Conservation (phyloP, 495 filamentous ascomycete genomes). For the Penicillium crystallinum region DNA sequence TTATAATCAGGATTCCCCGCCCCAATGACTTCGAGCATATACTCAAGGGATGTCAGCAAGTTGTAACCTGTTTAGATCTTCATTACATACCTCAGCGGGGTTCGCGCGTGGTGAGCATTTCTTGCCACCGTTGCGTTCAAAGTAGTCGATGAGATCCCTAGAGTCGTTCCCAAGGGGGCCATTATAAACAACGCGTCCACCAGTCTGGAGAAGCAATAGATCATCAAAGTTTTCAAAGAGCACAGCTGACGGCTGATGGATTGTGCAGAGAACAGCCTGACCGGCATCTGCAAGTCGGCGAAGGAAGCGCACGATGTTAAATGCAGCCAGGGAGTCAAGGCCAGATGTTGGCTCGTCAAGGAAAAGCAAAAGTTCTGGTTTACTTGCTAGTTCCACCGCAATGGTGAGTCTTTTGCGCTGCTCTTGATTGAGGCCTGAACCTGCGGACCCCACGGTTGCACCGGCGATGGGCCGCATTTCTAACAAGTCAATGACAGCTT, state of each 20-base stretch:
- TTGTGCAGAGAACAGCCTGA: slow-evolving; percentile 70
- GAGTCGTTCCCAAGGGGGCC: slow-evolving; percentile 56
- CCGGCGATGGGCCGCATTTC: slow-evolving; percentile 56
- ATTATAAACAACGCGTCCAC: slow-evolving; percentile 69
- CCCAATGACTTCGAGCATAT: slow-evolving; percentile 64
- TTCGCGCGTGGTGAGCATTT: slow-evolving; percentile 53
- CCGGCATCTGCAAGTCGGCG: slow-evolving; percentile 62
- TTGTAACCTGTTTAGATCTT: no score
- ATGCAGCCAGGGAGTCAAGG: slow-evolving; percentile 61
- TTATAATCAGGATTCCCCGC: slow-evolving; percentile 59
- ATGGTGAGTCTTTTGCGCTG: slow-evolving; percentile 64
- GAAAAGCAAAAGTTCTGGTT: slow-evolving; percentile 64
- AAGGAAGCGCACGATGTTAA: slow-evolving; percentile 60
- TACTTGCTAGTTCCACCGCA: slow-evolving; percentile 64
- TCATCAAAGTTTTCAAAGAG: slow-evolving; percentile 73
- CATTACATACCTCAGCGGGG: slow-evolving; percentile 50
- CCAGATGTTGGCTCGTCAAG: slow-evolving; percentile 76
- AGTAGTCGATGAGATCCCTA: slow-evolving; percentile 54
- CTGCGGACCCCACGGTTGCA: slow-evolving; percentile 49
- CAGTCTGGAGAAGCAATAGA: slow-evolving; percentile 61
- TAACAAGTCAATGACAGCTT: slow-evolving; percentile 54
- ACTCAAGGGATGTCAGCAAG: slow-evolving; percentile 21
- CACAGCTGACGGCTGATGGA: slow-evolving; percentile 73
- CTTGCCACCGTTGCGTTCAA: slow-evolving; percentile 57
- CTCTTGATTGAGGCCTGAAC: slow-evolving; percentile 53